phyloP scores from a whole-genome alignment of 768 basidiomycete species.

The Hortiboletus flavorubellus region DNA sequence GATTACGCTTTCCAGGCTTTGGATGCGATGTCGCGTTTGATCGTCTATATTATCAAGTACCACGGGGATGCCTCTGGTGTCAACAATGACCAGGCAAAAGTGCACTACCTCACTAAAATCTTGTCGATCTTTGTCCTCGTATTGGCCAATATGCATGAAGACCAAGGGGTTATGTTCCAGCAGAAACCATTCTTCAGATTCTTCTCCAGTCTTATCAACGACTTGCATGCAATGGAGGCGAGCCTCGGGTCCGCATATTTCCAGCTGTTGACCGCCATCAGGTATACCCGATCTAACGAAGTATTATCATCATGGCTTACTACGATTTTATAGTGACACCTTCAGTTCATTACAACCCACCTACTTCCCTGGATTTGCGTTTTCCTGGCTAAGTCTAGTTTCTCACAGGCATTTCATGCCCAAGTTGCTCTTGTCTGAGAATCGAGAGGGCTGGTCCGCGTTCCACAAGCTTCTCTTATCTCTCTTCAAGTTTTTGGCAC shows the following conservation, averaged over 20 bases:
- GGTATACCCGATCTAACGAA: constrained; percentile 42
- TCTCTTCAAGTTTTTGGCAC: constrained; percentile 90
- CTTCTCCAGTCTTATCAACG: constrained; percentile 94
- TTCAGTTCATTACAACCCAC: constrained; percentile 94
- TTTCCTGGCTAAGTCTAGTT: constrained; percentile 96
- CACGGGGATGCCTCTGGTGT: constrained; percentile 93
- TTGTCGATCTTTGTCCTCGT: constrained; percentile 96
- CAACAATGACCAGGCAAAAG: constrained; percentile 92
- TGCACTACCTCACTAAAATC: constrained; percentile 95
- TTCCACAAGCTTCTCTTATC: constrained; percentile 94
- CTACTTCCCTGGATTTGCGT: constrained; percentile 97
- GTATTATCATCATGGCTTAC: not conserved
- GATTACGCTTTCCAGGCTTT: constrained; percentile 85
- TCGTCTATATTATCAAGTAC: constrained; percentile 98
- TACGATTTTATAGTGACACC: constrained; percentile 61
- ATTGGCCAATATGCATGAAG: constrained; percentile 91
- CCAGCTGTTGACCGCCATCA: constrained; percentile 81
- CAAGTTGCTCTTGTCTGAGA: constrained; percentile 81
- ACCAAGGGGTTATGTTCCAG: constrained; percentile 86
- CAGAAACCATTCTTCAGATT: constrained; percentile 99
- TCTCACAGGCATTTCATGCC: constrained; percentile 98
- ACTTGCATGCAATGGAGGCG: constrained; percentile 81
- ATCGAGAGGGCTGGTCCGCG: constrained; percentile 94
- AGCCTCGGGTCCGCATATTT: constrained; percentile 88
- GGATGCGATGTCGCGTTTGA: constrained; percentile 92